phyloP scores from a whole-genome alignment of 805 yeast species.

The Nakazawaea molendinolei region DNA sequence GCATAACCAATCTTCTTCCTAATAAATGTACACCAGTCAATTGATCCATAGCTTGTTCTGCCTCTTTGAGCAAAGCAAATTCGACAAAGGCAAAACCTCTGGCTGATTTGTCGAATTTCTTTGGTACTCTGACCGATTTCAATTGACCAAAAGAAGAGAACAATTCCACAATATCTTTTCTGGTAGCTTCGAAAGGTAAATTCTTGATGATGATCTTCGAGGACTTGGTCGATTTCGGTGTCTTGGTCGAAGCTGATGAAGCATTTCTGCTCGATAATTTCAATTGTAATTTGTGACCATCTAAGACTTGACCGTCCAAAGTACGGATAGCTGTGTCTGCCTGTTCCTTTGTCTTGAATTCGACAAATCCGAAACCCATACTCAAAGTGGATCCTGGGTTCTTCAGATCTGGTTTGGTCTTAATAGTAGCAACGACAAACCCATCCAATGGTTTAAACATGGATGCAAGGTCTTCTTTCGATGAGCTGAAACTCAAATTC shows the following conservation, averaged over 20 bases:
- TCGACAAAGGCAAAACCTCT: constrained; percentile 98
- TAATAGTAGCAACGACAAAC: constrained; percentile 73
- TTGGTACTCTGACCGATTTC: constrained; percentile 92
- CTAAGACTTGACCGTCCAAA: constrained; percentile 71
- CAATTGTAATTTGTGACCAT: constrained; percentile 86
- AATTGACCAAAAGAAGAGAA: constrained; percentile 93
- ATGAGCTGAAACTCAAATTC: constrained; percentile 83
- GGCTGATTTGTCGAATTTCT: constrained; percentile 90
- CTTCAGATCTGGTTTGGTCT: constrained; percentile 83
- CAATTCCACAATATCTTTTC: constrained; percentile 87
- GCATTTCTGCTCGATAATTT: constrained; percentile 71
- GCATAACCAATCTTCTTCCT: constrained; percentile 91
- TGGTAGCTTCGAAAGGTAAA: constrained; percentile 91
- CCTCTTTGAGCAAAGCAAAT: constrained; percentile 79
- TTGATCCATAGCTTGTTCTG: constrained; percentile 89
- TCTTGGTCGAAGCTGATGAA: constrained; percentile 19
- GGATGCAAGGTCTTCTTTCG: constrained; percentile 45
- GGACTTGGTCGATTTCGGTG: constrained; percentile 36
- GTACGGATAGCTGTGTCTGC: constrained; percentile 72
- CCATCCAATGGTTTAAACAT: constrained; percentile 71
- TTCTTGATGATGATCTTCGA: constrained; percentile 90
- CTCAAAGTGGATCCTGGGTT: constrained; percentile 60
- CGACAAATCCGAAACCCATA: constrained; percentile 98
- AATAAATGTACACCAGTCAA: constrained; percentile 93
- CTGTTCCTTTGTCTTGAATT: constrained; percentile 69